A percentile compares a stretch with the other conserved stretches of the same genome.
phyloP scores from a whole-genome alignment of 2,329 filamentous ascomycete species.

The Cercospora sp. region DNA sequence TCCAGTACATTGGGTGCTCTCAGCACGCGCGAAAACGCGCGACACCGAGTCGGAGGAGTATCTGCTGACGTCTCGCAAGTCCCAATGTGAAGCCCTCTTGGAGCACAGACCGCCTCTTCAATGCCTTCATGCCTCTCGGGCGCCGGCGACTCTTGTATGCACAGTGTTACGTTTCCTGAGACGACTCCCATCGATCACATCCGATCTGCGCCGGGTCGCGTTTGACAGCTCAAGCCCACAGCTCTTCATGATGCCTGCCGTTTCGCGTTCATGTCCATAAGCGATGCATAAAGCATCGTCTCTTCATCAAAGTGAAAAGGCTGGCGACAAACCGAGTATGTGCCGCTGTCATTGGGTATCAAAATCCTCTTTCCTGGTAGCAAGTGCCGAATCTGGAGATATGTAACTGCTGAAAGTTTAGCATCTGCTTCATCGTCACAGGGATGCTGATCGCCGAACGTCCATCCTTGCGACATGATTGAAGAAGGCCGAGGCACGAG shows the following conservation, averaged over 20 bases:
- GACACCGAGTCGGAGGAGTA: neutral
- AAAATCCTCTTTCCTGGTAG: neutral
- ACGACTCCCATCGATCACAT: neutral
- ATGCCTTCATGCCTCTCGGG: neutral
- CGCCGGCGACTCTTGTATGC: neutral
- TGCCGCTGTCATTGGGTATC: neutral
- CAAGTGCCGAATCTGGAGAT: neutral
- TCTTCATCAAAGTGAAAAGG: neutral
- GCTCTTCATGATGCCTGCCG: neutral
- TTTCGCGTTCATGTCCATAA: neutral
- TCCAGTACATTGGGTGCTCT: neutral
- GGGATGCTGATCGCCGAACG: slow-evolving; percentile 8
- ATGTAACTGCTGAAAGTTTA: neutral
- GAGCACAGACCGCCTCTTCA: neutral
- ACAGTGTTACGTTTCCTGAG: neutral
- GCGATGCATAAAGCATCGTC: neutral
- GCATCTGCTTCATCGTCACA: slow-evolving; percentile 10
- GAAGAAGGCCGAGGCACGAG: neutral
- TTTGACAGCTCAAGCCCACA: neutral
- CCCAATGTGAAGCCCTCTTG: neutral
- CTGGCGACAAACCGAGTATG: neutral
- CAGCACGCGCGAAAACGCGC: neutral
- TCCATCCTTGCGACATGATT: neutral
- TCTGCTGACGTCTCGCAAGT: neutral
- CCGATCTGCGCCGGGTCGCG: neutral